phyloP scores from a whole-genome alignment of 2,329 filamentous ascomycete species.

The Keithomyces neogunnii region DNA sequence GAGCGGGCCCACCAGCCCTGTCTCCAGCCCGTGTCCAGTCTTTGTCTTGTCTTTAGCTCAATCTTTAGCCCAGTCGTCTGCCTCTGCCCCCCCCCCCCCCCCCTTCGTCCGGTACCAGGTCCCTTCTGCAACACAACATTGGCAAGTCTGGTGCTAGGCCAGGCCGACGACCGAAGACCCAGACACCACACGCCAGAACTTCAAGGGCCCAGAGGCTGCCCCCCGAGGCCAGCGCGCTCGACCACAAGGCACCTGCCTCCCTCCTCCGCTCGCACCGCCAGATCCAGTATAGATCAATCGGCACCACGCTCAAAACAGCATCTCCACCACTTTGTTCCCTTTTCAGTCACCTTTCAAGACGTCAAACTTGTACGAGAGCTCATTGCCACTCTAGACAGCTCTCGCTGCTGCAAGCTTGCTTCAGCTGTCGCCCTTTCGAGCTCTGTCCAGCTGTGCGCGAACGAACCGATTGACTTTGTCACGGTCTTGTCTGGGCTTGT shows the following conservation, averaged over 20 bases:
- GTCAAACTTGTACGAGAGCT: slow-evolving; percentile 13
- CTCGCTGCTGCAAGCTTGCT: slow-evolving; percentile 2
- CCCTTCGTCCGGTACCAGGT: too few relatives aligned
- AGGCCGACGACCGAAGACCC: neutral
- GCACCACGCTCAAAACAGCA: slow-evolving; percentile 57
- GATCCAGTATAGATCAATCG: slow-evolving; percentile 59
- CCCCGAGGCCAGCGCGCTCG: neutral
- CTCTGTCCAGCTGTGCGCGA: neutral
- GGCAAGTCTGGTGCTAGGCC: too few relatives aligned
- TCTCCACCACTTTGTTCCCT: slow-evolving; percentile 50
- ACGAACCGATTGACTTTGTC: slow-evolving; percentile 2
- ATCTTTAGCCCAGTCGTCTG: too few relatives aligned
- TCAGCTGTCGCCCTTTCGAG: neutral
- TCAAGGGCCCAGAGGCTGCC: neutral
- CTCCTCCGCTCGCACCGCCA: slow-evolving; percentile 44
- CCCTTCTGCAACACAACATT: too few relatives aligned
- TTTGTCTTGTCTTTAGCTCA: too few relatives aligned
- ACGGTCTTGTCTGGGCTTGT: neutral
- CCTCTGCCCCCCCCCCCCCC: too few relatives aligned
- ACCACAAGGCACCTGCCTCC: slow-evolving; percentile 31
- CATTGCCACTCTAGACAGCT: slow-evolving; percentile 20
- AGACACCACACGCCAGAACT: neutral
- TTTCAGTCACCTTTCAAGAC: slow-evolving; percentile 27
- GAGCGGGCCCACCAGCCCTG: slow-evolving; percentile 39
- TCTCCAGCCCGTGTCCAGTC: slow-evolving; percentile 22